phyloP scores from a whole-genome alignment of 2,329 filamentous ascomycete species.

The Pseudogymnoascus sp. region DNA sequence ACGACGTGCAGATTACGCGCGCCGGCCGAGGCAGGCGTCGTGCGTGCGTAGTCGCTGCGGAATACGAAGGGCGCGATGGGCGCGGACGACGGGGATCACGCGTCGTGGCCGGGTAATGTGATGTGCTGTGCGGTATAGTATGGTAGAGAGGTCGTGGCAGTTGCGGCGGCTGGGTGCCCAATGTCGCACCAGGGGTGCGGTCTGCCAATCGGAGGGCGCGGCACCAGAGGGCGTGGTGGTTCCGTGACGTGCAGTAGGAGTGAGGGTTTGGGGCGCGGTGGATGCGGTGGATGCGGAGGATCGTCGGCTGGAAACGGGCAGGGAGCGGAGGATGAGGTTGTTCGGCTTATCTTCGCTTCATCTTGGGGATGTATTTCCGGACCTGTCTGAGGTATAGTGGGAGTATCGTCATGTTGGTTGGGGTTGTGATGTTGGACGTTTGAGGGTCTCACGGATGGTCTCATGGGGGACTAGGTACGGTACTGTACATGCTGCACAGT shows the following conservation, averaged over 20 bases:
- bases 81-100: background rate
- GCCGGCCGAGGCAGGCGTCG: background rate
- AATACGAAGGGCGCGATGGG: background rate
- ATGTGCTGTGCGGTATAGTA: background rate
- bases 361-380: background rate
- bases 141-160: background rate
- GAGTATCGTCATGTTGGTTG: background rate
- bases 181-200: background rate
- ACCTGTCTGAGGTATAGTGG: background rate
- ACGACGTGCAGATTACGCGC: background rate
- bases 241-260: background rate
- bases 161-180: background rate
- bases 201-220: slow-evolving; percentile 6
- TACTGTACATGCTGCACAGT: background rate
- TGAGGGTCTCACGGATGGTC: background rate
- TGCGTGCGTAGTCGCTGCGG: background rate
- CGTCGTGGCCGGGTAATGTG: background rate
- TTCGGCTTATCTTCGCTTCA: background rate
- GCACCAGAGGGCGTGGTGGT: background rate
- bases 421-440: background rate
- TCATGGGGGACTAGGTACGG: background rate
- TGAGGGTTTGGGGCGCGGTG: background rate
- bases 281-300: background rate
- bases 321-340: slow-evolving; percentile 1
- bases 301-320: background rate